These are phyloP conservation scores for Tremella fuciformis DNA, from an alignment of 768 basidiomycete species.

Conservation along the genomic window DNA sequence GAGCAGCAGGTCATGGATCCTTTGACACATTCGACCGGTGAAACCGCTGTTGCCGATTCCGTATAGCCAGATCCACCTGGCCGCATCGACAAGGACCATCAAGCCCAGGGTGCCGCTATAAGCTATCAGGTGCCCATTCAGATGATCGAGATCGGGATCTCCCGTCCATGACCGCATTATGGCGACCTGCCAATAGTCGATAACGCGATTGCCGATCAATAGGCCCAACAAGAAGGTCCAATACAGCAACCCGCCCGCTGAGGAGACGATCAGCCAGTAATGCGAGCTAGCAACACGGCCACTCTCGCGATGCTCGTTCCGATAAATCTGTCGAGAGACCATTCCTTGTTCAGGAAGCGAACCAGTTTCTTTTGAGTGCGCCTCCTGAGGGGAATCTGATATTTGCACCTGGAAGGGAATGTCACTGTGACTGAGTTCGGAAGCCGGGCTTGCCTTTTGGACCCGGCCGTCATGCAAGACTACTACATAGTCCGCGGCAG, in stretches of 20 bases:
- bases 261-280: slow-evolving; percentile 34
- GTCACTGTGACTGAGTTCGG: slow-evolving; percentile 6
- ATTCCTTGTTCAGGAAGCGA: background rate
- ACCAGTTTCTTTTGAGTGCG: background rate
- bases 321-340: slow-evolving; percentile 24
- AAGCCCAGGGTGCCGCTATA: slow-evolving; percentile 25
- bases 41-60: slow-evolving; percentile 39
- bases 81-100: slow-evolving; percentile 16
- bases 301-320: slow-evolving; percentile 27
- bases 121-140: slow-evolving; percentile 31
- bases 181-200: slow-evolving; percentile 22
- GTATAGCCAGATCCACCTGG: slow-evolving; percentile 49
- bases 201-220: slow-evolving; percentile 20
- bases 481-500: slow-evolving; percentile 38
- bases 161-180: slow-evolving; percentile 42
- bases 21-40: slow-evolving; percentile 24
- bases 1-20: slow-evolving; percentile 33
- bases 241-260: slow-evolving; percentile 40
- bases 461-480: slow-evolving; percentile 24
- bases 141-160: slow-evolving; percentile 23
- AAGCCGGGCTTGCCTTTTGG: slow-evolving; percentile 31
- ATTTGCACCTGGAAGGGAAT: background rate
- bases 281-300: slow-evolving; percentile 32
- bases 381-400: background rate
- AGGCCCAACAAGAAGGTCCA: slow-evolving; percentile 39